phyloP scores from a whole-genome alignment of 495 filamentous ascomycete species.

The Neurospora africana region DNA sequence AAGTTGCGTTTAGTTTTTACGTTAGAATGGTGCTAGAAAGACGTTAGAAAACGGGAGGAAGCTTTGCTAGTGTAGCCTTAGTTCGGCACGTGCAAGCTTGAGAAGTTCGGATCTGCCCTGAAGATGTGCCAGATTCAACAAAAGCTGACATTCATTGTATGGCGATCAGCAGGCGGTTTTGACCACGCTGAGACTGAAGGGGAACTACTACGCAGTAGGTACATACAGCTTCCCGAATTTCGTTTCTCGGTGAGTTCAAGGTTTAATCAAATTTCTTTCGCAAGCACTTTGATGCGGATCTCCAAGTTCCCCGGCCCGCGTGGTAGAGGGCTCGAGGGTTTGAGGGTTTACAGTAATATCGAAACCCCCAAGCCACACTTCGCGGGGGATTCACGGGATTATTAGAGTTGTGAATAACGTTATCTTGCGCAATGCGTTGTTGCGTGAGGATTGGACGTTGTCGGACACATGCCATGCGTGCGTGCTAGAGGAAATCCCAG shows the following conservation, averaged over 20 bases:
- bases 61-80: neutral
- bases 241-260: neutral
- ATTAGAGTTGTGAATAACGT: neutral
- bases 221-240: neutral
- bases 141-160: neutral
- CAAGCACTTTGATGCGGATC: no score
- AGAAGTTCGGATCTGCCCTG: neutral
- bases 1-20: neutral
- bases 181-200: neutral
- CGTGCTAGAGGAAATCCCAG: neutral
- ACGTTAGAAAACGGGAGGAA: neutral
- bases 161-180: neutral
- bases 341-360: neutral
- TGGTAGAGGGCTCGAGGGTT: neutral
- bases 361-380: neutral
- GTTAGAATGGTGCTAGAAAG: neutral
- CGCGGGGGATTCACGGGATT: neutral
- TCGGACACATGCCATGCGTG: no score
- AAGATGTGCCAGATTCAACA: neutral
- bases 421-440: neutral
- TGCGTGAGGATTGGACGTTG: neutral
- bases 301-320: neutral
- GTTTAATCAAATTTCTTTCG: neutral
- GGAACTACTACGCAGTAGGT: no score
- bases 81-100: neutral